Base-by-base conservation (phyloP, 139 green algal genomes). In the Desmodesmus armatus region DNA sequence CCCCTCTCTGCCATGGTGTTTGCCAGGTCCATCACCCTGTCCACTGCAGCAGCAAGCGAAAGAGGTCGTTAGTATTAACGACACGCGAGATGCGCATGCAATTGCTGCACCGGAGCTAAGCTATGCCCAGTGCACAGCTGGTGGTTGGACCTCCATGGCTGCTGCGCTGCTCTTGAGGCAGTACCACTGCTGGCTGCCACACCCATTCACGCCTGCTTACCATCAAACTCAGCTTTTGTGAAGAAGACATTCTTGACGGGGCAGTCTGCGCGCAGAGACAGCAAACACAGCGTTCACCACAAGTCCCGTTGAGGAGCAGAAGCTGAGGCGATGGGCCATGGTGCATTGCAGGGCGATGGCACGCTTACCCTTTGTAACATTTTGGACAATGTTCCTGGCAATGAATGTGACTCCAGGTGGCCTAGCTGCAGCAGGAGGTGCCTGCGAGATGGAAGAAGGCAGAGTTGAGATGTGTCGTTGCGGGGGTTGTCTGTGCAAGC, bases 191-290 rank as follows among this genome's bases (percentile, higher is more conserved):
- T 23, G 15, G 63, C 27, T 72, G 63, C 29, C 5, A 67, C 17
- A 5, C 33, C 58, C 5, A 67, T 17, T 33, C 5, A 21, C 29
- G 13, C 58, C 21, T 67, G 58, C 73, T 69, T 19, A 80, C 73
- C 31, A 67, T 67, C 21, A 17, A 80, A 80, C 2, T 63, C 73
- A 29, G n/a, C 23, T 4, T 47, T 31, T 13, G 66, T 29, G 33
- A 80, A 80, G 15, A 29, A 17, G 6, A 80, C 49, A 35, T 44
- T 80, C 35, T 47, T 80, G 47, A 80, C 73, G 3, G 73, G 73
- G 49, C 73, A 80, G 5, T 80, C 73, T 80, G 73, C 43, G 60
- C 0, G 6, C 5, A 21, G 11, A 23, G n/a, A n/a, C n/a, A n/a
- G n/a, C n/a, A n/a, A n/a, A n/a, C n/a, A n/a, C n/a, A n/a, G n/a